Conservation (phyloP, 2,329 filamentous ascomycete genomes). For the Ophiostoma ulmi region DNA sequence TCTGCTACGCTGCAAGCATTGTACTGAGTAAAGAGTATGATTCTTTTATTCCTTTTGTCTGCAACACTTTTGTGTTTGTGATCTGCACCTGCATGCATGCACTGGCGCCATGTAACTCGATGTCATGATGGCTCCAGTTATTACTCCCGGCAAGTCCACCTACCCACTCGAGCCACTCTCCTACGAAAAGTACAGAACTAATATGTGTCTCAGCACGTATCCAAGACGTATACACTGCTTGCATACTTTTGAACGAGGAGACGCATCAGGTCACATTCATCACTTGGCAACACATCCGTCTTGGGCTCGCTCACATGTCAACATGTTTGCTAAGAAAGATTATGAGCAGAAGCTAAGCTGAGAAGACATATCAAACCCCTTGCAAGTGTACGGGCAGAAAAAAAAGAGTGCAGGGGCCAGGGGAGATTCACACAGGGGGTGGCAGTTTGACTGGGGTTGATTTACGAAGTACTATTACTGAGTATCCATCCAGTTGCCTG, state of each 20-base stretch:
- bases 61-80: not conserved
- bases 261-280: slow-evolving; percentile 1
- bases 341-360: not conserved
- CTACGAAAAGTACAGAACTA: not conserved
- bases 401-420: slow-evolving; percentile 9
- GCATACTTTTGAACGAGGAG: not conserved
- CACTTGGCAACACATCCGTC: not conserved
- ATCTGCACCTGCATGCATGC: slow-evolving; percentile 13
- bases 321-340: not conserved
- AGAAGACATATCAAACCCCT: not conserved
- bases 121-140: slow-evolving; percentile 6
- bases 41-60: not conserved
- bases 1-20: not conserved
- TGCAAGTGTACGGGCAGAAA: not conserved
- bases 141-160: slow-evolving; percentile 11
- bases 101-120: slow-evolving; percentile 1
- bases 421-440: slow-evolving; percentile 11
- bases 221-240: not conserved
- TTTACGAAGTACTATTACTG: not conserved
- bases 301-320: slow-evolving; percentile 1
- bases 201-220: not conserved
- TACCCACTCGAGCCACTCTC: not conserved
- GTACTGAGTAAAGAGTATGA: too few species aligned
- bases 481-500: not conserved
- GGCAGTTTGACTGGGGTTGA: slow-evolving; percentile 6